Evolutionary conservation across 164 flowering plant species (phyloP), one percentile per base, ranked within the genome.

Genomic region (Macadamia integrifolia): DNA sequence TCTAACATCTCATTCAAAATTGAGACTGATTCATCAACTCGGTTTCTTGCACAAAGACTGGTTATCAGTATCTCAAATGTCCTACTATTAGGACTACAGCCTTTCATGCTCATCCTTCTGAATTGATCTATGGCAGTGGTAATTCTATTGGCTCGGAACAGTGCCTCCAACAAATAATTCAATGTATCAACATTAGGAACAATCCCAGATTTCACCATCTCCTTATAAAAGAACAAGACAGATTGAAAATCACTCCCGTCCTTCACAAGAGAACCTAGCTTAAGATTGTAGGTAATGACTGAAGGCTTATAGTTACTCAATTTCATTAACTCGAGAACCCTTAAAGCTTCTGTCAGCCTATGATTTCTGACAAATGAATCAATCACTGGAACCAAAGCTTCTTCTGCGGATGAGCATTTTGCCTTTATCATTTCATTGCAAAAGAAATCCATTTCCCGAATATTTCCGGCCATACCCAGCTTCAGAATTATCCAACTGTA

Each of bases 151-250:
- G 78, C 64, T 55, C 80, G 81, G 73, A 81, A 78, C 67, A 90
- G 78, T 62, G 79, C 83, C 69, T 86, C 86, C 61, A 89, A 69
- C 66, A 89, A 65, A 72, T 66, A 75, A 77, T 89, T 89, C 77
- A 87, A 70, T 1, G 87, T 84, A 9, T 83, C 84, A 62, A 85
- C 77, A 58, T 71, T 81, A 0, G 96, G 96, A 42, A 75, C 52
- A 66, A 72, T 74, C 42, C 88, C 87, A 0, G 84, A 77, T 76
- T 84, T 90, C 76, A 90, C 92, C 80, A 90, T 85, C 73, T 88
- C 96, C 80, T 90, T 86, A 58, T 90, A 90, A 62, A 84, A 82
- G 72, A 85, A 85, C 58, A 86, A 58, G 29, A 84, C 77, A 9
- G 83, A 81, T 55, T 61, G 58, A 40, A 86, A 75, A 58, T 80